Percentiles rank a stretch among this genome's conserved stretches.
phyloP scores from a whole-genome alignment of 2,329 filamentous ascomycete genomes.

The Dendryphion nanum region DNA sequence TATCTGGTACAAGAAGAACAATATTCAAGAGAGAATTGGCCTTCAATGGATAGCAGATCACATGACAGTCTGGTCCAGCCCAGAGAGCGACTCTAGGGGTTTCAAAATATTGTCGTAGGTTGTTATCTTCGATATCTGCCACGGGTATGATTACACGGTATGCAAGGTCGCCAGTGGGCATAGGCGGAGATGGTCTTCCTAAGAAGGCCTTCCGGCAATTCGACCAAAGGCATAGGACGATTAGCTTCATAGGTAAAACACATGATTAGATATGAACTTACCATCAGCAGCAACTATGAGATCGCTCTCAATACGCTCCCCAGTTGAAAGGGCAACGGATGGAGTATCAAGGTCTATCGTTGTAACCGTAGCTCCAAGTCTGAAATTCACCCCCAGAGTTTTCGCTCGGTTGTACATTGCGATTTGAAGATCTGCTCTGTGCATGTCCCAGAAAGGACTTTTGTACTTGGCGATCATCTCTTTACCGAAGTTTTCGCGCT shows the following conservation, averaged over 20 bases:
- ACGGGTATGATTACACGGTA: slow-evolving; percentile 58
- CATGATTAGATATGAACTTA: slow-evolving; percentile 41
- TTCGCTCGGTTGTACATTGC: slow-evolving; percentile 52
- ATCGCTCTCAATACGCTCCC: slow-evolving; percentile 48
- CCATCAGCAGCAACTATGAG: slow-evolving; percentile 65
- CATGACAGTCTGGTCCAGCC: slow-evolving; percentile 62
- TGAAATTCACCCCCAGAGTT: slow-evolving; percentile 53
- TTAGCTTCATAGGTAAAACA: slow-evolving; percentile 39
- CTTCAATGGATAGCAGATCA: slow-evolving; percentile 61
- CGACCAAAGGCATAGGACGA: slow-evolving; percentile 54
- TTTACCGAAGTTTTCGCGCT: slow-evolving; percentile 52
- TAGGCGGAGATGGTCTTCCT: slow-evolving; percentile 47
- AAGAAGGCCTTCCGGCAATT: slow-evolving; percentile 52
- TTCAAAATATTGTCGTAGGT: slow-evolving; percentile 50
- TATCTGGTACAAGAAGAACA: slow-evolving; percentile 64
- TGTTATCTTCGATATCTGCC: slow-evolving; percentile 48
- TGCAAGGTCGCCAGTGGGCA: slow-evolving; percentile 63
- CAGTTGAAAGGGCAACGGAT: slow-evolving; percentile 42
- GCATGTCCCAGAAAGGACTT: slow-evolving; percentile 60
- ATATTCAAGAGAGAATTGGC: slow-evolving; percentile 63
- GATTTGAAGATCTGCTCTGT: slow-evolving; percentile 61
- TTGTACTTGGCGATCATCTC: slow-evolving; percentile 56
- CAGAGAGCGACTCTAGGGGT: slow-evolving; percentile 59
- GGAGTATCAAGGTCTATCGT: slow-evolving; percentile 48
- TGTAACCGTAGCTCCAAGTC: slow-evolving; percentile 49